Evolutionary conservation across 768 basidiomycete species (phyloP), one percentile per base, ranked within the genome.

Genomic region (Lactifluus volemus): DNA sequence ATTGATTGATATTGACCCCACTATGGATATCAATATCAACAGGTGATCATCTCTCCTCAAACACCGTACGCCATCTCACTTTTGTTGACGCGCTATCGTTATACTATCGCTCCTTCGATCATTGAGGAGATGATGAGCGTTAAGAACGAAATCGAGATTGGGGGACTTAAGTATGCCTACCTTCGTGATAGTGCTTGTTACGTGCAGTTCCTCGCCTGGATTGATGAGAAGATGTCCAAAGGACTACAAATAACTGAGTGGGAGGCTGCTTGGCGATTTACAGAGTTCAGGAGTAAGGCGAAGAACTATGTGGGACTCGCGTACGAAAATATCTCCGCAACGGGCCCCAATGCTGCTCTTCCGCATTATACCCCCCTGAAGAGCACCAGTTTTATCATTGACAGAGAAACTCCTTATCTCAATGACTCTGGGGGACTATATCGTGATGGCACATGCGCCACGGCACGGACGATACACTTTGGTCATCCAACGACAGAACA

Each of bases 371-470:
- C 81, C 0, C 93, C 97, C 0, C 80, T 81, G 61, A 84, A 87
- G 69, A 42, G 72, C 76, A 21, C 78, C 77, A 17, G 88, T 88
- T n/a, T 75, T 48, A 78, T 88, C 74, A 89, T 99, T 67, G 85
- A 88, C 66, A 78, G 83, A 39, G 81, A 87, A 12, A 81, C 83
- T 2, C 92, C 94, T 5, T 99, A 96, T 72, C 80, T 99, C 60
- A 95, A 92, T 71, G 96, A 98, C 74, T 93, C 92, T 14, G 96
- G 96, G 50, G 93, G 86, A 5, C 87, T 92, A 70, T 92, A 88
- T 71, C 77, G 80, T 64, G 95, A 98, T 68, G 95, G 93, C 5
- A 98, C 96, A 10, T 89, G 86, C 72, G 86, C 90, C 69, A 89
- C 86, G 25, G 88, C 87, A 14, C 81, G 89, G 52, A 91, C 89